Evolutionary conservation across 352 stramenopile genomes (phyloP), one percentile per base, ranked within the genome.

Genomic region (Phytophthora brassicae): DNA sequence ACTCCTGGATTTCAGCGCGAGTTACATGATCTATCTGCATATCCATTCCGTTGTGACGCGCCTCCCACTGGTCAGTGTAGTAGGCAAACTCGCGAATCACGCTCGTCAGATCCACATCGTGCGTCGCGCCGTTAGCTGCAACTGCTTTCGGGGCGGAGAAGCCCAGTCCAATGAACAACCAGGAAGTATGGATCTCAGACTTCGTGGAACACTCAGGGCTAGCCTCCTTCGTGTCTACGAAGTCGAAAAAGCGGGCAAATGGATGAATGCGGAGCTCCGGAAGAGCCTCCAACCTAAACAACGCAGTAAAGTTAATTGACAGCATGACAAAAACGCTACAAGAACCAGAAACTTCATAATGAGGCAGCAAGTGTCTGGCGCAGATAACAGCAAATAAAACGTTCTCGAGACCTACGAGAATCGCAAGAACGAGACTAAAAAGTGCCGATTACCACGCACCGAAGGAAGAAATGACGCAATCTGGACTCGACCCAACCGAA

Each of bases 401-500:
- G 7, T 26, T n/a, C 39, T 23, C 39, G n/a, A 45, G 6, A 4
- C 13, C n/a, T 24, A 3, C 6, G 19, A 45, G 38, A 20, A 50
- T 22, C 38, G 19, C 24, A 33, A 13, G 33, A 29, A 35, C 35
- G 23, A 31, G 3, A 39, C 11, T 11, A 33, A 8, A 16, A 38
- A 17, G 14, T n/a, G 52, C 9, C 35, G 31, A 36, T 13, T 19
- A 36, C 13, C n/a, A 63, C 69, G 38, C 70, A 94, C 84, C 81
- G 68, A 46, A 92, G 66, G 39, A 96, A 84, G 17, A 96, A 73
- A 42, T 90, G 80, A 6, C 88, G 80, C 33, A 96, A 64, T 9
- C 86, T 77, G 11, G 87, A 96, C 56, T 96, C 88, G 35, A 95
- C 81, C 88, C 88, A 96, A 12, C 85, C 82, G 68, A 96, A 93